A percentile compares a stretch with the other conserved stretches of the same genome.
phyloP scores from a whole-genome alignment of 495 filamentous ascomycete genomes.

The Polyplosphaeria fusca region DNA sequence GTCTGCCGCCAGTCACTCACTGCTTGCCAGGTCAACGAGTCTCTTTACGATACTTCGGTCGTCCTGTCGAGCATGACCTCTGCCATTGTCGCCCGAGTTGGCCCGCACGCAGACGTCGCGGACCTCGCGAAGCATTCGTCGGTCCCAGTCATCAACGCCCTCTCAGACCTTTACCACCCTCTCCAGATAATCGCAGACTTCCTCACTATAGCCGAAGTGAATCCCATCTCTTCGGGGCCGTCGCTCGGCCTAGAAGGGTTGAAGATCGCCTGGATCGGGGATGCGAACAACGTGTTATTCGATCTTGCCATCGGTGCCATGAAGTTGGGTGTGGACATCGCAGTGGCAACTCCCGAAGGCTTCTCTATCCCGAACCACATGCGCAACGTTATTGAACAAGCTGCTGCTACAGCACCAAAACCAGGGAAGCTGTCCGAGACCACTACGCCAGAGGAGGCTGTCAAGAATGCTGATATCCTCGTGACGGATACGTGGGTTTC shows the following conservation, averaged over 20 bases:
- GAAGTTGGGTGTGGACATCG: conserved; percentile 81
- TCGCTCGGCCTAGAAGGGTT: conserved; percentile 70
- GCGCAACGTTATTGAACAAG: conserved; percentile 61
- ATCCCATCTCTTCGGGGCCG: conserved; percentile 49
- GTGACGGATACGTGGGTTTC: conserved; percentile 97
- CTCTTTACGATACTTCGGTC: conserved; percentile 78
- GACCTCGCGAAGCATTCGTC: conserved; percentile 72
- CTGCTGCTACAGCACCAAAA: conserved; percentile 52
- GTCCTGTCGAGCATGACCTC: conserved; percentile 92
- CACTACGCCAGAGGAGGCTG: conserved; percentile 77
- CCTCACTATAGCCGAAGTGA: conserved; percentile 79
- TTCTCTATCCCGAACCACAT: conserved; percentile 75
- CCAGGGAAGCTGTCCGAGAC: conserved; percentile 72
- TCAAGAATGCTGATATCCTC: conserved; percentile 82
- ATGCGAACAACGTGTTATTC: conserved; percentile 95
- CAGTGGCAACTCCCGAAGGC: conserved; percentile 78
- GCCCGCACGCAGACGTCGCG: conserved; percentile 75
- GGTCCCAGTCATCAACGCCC: conserved; percentile 92
- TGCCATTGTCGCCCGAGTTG: conserved; percentile 84
- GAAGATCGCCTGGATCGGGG: conserved; percentile 93
- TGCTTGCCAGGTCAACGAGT: conserved; percentile 69
- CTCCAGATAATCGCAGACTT: conserved; percentile 92
- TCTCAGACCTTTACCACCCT: conserved; percentile 85
- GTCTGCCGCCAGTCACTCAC: neutral
- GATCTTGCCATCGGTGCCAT: conserved; percentile 81